phyloP scores from a whole-genome alignment of 441 rosid genomes.

The Adansonia madagascariensis region DNA sequence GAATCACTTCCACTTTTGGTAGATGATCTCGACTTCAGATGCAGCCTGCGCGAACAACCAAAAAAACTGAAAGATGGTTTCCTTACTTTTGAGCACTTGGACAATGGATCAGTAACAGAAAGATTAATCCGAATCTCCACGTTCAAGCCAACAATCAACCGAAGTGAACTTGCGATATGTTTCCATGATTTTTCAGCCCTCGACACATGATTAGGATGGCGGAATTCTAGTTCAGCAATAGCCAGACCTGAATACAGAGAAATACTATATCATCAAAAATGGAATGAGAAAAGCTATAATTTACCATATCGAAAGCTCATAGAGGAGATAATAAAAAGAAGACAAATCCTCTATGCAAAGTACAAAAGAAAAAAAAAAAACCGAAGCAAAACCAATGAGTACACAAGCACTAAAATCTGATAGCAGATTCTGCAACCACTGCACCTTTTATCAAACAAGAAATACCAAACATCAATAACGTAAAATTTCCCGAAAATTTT shows the following conservation, averaged over 20 bases:
- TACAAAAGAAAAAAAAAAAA: not conserved
- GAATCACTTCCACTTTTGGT: constrained; percentile 44
- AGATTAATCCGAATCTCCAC: constrained; percentile 83
- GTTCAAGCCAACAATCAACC: constrained; percentile 73
- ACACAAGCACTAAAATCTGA: not conserved
- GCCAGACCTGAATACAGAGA: constrained; percentile 60
- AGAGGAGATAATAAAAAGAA: not conserved
- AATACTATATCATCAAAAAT: constrained; percentile 20
- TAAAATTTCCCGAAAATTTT: not conserved
- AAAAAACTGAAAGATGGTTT: constrained; percentile 66
- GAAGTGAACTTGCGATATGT: constrained; percentile 81
- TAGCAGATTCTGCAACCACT: not conserved
- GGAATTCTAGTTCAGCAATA: constrained; percentile 74
- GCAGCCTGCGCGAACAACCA: constrained; percentile 73
- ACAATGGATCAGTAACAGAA: constrained; percentile 49
- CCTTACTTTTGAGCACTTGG: constrained; percentile 54
- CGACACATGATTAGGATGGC: constrained; percentile 54
- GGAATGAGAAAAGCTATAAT: not conserved
- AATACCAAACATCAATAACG: not conserved
- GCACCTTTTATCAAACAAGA: not conserved
- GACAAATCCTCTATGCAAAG: not conserved
- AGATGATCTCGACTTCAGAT: constrained; percentile 49
- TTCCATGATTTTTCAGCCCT: constrained; percentile 99
- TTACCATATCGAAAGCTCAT: not conserved
- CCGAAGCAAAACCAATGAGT: not conserved